phyloP scores from a whole-genome alignment of 352 stramenopile genomes.

The Pseudoperonospora humuli region DNA sequence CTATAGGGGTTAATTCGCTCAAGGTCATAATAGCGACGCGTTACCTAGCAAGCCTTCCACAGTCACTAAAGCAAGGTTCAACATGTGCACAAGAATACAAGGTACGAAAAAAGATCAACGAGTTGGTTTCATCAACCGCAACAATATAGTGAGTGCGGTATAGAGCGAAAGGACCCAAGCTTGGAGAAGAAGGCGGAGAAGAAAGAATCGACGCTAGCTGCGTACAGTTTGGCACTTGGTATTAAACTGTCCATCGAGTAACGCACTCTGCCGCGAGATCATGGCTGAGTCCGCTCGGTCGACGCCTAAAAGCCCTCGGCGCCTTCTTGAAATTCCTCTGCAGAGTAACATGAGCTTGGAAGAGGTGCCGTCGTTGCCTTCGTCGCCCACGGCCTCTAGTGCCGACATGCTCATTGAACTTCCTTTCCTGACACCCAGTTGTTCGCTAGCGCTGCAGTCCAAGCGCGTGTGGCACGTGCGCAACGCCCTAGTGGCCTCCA shows the following conservation, averaged over 20 bases:
- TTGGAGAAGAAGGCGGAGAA: neutral
- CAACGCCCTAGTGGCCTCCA: conserved; percentile 64
- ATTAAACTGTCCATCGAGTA: conserved; percentile 5
- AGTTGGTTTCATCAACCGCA: conserved; percentile 17
- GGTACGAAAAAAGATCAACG: conserved; percentile 20
- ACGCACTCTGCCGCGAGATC: neutral
- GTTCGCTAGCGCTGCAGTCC: conserved; percentile 56
- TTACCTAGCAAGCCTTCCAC: neutral
- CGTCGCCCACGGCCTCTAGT: conserved; percentile 37
- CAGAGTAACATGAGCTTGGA: conserved; percentile 46
- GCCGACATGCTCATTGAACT: conserved; percentile 43
- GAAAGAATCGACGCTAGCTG: neutral
- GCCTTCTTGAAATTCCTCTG: conserved; percentile 31
- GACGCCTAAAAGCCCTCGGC: conserved; percentile 8
- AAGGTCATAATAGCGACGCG: neutral
- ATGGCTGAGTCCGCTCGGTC: conserved; percentile 7
- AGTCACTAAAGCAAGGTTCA: neutral
- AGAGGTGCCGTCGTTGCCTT: conserved; percentile 42
- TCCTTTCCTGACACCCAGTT: conserved; percentile 49
- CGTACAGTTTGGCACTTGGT: too few species aligned
- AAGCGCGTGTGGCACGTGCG: conserved; percentile 58
- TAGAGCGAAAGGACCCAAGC: conserved; percentile 11
- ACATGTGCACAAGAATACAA: neutral
- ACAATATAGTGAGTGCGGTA: conserved; percentile 10
- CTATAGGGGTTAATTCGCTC: neutral